These are phyloP conservation scores for Odontarrhena argentea DNA, from an alignment of 345 rosid genomes.

Conservation along the genomic window DNA sequence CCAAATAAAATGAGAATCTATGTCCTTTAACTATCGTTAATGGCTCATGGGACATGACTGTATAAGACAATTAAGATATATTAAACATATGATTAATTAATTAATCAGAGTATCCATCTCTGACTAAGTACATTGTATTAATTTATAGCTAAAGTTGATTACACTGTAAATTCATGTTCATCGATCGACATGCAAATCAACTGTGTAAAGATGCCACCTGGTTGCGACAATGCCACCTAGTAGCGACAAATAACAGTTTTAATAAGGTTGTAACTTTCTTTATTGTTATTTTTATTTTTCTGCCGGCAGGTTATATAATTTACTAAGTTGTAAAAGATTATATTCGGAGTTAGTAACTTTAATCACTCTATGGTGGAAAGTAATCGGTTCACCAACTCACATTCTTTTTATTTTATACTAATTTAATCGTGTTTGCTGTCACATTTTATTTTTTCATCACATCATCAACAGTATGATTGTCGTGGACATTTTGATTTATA, in stretches of 20 bases:
- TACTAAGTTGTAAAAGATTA: neutral
- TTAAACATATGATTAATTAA: too few relatives aligned
- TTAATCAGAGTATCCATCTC: too few relatives aligned
- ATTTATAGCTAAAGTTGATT: constrained; percentile 6
- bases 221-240: constrained; percentile 21
- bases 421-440: constrained; percentile 13
- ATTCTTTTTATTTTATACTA: constrained; percentile 5
- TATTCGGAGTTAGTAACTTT: constrained; percentile 7
- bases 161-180: constrained; percentile 16
- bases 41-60: constrained; percentile 2
- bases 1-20: neutral
- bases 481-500: neutral
- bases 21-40: constrained; percentile 13
- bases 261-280: constrained; percentile 21
- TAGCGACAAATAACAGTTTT: constrained; percentile 9
- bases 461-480: constrained; percentile 15
- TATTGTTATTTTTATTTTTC: too few relatives aligned
- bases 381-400: neutral
- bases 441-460: constrained; percentile 14
- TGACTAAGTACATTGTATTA: too few relatives aligned
- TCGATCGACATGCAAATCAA: constrained; percentile 13
- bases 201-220: constrained; percentile 5
- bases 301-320: too few relatives aligned
- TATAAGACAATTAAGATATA: neutral
- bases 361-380: constrained; percentile 4